Conservation (phyloP, 768 basidiomycete genomes). For the Russula sp. region DNA sequence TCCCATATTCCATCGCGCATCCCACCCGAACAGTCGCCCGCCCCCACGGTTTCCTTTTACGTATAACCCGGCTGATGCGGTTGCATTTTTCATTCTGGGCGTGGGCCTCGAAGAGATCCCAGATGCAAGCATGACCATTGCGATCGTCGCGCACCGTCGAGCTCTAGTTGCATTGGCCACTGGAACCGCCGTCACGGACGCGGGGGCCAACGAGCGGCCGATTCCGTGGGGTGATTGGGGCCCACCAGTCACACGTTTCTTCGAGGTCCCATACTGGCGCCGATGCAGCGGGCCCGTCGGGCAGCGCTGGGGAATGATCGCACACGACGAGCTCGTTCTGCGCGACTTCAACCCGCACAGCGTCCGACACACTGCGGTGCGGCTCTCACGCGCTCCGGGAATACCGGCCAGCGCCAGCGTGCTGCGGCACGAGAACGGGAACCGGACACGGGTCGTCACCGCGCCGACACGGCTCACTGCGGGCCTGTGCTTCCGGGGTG, state of each 20-base stretch:
- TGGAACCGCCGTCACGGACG: neutral
- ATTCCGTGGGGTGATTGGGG: slow-evolving; percentile 8
- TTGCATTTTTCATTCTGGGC: slow-evolving; percentile 9
- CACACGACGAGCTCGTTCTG: neutral
- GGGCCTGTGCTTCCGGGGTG: slow-evolving; percentile 11
- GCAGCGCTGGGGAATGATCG: slow-evolving; percentile 1
- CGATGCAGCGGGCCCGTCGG: neutral
- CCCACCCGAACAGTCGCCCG: neutral
- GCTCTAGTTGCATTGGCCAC: slow-evolving; percentile 1
- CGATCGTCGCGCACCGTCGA: slow-evolving; percentile 6
- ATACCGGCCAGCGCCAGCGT: neutral
- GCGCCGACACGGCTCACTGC: slow-evolving; percentile 8
- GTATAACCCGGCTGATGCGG: neutral
- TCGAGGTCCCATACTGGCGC: slow-evolving; percentile 8
- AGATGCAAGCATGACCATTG: slow-evolving; percentile 7
- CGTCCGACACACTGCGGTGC: slow-evolving; percentile 3
- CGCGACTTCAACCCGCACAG: slow-evolving; percentile 8
- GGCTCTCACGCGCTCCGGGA: neutral
- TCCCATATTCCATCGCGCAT: neutral
- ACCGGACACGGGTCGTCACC: slow-evolving; percentile 5
- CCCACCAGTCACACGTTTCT: neutral
- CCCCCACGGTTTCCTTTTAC: neutral
- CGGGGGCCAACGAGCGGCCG: neutral
- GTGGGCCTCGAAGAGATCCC: slow-evolving; percentile 12
- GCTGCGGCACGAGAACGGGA: slow-evolving; percentile 6